Conservation (phyloP, 441 rosid species). For the Syzygium malaccense region DNA sequence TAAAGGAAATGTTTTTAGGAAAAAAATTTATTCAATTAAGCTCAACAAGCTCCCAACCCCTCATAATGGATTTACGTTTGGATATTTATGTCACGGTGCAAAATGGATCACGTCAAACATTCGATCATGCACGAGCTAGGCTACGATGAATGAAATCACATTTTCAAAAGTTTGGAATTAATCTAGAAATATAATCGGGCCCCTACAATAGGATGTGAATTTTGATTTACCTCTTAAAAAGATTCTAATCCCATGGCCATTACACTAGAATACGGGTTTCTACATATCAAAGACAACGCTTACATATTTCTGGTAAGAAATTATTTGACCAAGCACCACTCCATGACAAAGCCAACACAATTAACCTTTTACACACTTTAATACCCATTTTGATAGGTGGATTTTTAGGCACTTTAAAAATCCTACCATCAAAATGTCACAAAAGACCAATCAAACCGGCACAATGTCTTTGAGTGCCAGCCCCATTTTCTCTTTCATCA, state of each 20-base stretch:
- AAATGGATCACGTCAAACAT: not conserved
- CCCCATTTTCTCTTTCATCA: not conserved
- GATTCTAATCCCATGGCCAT: not conserved
- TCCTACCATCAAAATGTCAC: not conserved
- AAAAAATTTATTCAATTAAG: no score
- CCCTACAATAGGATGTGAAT: not conserved
- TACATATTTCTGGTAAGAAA: not conserved
- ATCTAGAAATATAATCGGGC: not conserved
- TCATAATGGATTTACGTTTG: not conserved
- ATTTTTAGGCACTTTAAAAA: not conserved
- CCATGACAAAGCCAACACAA: not conserved
- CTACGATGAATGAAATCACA: not conserved
- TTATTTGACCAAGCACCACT: not conserved
- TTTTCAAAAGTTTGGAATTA: not conserved
- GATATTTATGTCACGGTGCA: not conserved
- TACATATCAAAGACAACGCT: not conserved
- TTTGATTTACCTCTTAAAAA: not conserved
- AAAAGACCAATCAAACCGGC: not conserved
- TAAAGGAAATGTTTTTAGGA: no score
- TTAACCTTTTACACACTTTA: not conserved
- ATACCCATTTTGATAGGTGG: not conserved
- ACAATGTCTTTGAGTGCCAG: not conserved
- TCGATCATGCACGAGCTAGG: not conserved
- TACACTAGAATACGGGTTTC: not conserved
- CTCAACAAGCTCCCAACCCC: no score